phyloP scores from a whole-genome alignment of 345 rosid genomes.

The Luvunga scandens region DNA sequence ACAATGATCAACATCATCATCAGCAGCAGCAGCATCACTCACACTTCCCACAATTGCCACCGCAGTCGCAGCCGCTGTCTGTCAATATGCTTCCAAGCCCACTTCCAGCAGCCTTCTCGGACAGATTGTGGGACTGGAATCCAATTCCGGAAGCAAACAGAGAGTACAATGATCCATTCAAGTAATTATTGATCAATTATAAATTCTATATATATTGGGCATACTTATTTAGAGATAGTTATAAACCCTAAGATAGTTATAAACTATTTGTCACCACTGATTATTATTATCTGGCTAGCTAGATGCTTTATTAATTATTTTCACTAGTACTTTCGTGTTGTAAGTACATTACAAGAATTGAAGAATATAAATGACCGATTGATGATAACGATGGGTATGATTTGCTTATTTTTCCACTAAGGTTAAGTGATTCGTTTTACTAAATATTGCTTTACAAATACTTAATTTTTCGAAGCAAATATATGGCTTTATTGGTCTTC shows the following conservation, averaged over 20 bases:
- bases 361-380: constrained; percentile 4
- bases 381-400: background rate
- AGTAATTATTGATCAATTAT: constrained; percentile 38
- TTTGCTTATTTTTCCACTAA: constrained; percentile 5
- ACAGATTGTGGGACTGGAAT: constrained; percentile 86
- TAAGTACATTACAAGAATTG: background rate
- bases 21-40: constrained; percentile 30
- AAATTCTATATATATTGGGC: background rate
- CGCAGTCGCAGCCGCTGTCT: constrained; percentile 37
- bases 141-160: constrained; percentile 59
- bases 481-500: background rate
- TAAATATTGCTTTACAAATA: background rate
- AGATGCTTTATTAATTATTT: background rate
- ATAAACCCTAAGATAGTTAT: background rate
- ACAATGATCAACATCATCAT: constrained; percentile 29
- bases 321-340: background rate
- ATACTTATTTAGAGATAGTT: background rate
- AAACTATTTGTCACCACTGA: background rate
- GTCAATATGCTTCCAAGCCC: constrained; percentile 38
- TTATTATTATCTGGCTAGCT: background rate
- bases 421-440: constrained; percentile 6
- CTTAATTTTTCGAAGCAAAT: background rate
- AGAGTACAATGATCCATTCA: constrained; percentile 58
- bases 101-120: constrained; percentile 33
- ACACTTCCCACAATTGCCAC: constrained; percentile 32